A percentile compares a stretch with the other conserved stretches of the same genome.
These are phyloP conservation scores for Didymella pinodella DNA, from an alignment of 2,329 filamentous ascomycete genomes.

Conservation along the genomic window DNA sequence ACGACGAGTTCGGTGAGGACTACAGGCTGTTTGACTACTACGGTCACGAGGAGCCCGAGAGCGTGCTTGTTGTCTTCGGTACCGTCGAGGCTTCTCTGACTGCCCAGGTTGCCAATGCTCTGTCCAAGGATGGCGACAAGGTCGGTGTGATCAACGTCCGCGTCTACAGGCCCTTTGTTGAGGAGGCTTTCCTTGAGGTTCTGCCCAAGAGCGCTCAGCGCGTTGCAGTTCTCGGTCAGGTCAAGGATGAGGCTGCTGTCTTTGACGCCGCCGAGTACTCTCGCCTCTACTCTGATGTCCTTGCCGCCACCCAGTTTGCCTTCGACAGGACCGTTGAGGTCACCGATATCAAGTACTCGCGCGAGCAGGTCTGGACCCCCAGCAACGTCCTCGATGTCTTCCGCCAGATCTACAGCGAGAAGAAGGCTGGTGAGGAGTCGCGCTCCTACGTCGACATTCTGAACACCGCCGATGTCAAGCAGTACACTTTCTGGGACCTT, in stretches of 20 bases:
- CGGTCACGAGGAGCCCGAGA: conserved; percentile 79
- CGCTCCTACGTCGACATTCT: conserved; percentile 61
- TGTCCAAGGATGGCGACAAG: conserved; percentile 76
- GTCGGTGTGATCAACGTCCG: conserved; percentile 91
- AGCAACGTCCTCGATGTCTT: conserved; percentile 59
- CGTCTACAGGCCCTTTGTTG: conserved; percentile 92
- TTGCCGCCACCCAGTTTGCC: conserved; percentile 80
- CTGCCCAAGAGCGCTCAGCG: conserved; percentile 78
- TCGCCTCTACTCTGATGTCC: conserved; percentile 88
- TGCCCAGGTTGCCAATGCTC: conserved; percentile 76
- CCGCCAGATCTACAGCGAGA: conserved; percentile 55
- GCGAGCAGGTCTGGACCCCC: conserved; percentile 71
- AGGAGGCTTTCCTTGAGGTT: conserved; percentile 87
- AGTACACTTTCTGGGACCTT: conserved; percentile 94
- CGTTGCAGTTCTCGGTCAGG: conserved; percentile 89
- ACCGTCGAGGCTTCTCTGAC: conserved; percentile 88
- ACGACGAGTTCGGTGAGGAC: conserved; percentile 89
- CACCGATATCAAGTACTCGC: conserved; percentile 88
- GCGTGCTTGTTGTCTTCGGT: conserved; percentile 90
- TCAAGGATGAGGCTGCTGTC: conserved; percentile 75
- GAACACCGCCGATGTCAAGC: conserved; percentile 67
- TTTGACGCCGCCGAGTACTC: conserved; percentile 80
- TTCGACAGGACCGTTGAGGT: conserved; percentile 68
- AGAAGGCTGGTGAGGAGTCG: conserved; percentile 49
- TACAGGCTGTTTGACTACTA: conserved; percentile 95